A percentile compares a stretch with the other conserved stretches of the same genome.
Conservation (phyloP, 2,329 filamentous ascomycete genomes). For the Sporothrix euskadiensis region DNA sequence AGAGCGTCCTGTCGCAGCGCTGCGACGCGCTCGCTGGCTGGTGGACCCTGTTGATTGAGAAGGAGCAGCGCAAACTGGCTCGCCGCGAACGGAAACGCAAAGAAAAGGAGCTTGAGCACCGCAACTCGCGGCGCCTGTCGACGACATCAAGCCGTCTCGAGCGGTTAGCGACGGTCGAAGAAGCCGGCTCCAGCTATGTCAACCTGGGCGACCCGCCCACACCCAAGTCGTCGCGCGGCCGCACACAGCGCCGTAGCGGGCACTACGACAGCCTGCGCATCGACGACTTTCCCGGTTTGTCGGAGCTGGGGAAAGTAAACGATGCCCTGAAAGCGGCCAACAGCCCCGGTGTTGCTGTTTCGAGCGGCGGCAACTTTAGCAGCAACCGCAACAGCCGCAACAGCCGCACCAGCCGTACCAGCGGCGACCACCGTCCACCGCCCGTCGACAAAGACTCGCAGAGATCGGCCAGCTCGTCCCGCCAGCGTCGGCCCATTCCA, state of each 20-base stretch:
- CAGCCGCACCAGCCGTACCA: constrained; percentile 34
- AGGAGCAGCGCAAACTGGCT: constrained; percentile 84
- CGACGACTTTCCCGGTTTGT: constrained; percentile 74
- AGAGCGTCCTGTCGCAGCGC: constrained; percentile 85
- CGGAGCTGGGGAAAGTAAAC: constrained; percentile 57
- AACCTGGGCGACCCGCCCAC: constrained; percentile 50
- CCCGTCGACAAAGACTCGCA: constrained; percentile 78
- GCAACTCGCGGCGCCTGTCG: constrained; percentile 78
- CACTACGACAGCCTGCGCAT: constrained; percentile 63
- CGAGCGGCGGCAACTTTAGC: constrained; percentile 38
- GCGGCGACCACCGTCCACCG: constrained; percentile 62
- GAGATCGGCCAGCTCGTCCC: constrained; percentile 74
- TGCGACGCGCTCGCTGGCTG: constrained; percentile 91
- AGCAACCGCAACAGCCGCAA: constrained; percentile 3
- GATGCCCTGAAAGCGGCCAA: constrained; percentile 44
- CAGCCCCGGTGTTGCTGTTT: background rate
- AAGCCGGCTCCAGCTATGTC: constrained; percentile 44
- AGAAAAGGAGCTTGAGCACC: constrained; percentile 73
- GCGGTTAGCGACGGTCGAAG: constrained; percentile 64
- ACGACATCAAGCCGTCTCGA: constrained; percentile 86
- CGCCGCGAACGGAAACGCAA: constrained; percentile 79
- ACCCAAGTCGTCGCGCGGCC: constrained; percentile 68
- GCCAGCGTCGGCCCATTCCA: constrained; percentile 71
- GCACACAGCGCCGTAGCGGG: constrained; percentile 73
- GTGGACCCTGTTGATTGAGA: constrained; percentile 94